phyloP scores from a whole-genome alignment of 1,284 basidiomycete species.

The Cutaneotrichosporon sp. region DNA sequence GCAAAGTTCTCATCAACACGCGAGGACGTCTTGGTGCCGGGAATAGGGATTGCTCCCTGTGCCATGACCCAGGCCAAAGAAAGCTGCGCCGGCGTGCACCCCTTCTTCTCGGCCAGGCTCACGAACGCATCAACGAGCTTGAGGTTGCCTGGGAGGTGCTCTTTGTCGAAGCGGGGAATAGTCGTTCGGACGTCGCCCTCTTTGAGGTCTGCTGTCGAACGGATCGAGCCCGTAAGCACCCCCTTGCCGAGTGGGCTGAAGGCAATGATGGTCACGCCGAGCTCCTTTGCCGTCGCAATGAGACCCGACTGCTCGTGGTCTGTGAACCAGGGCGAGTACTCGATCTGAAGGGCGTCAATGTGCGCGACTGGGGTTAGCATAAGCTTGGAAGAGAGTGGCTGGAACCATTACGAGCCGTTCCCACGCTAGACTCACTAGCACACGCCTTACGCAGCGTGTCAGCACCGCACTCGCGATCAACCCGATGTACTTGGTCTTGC shows the following conservation, averaged over 20 bases:
- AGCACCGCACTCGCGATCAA: conserved; percentile 62
- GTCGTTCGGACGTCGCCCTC: conserved; percentile 41
- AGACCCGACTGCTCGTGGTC: conserved; percentile 54
- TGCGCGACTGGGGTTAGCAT: conserved; percentile 39
- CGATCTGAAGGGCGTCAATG: conserved; percentile 54
- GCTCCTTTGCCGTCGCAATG: conserved; percentile 48
- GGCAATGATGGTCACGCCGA: conserved; percentile 52
- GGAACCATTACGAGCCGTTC: background rate
- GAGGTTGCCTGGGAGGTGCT: conserved; percentile 51
- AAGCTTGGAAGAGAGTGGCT: background rate
- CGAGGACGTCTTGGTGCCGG: conserved; percentile 42
- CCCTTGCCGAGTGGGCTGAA: conserved; percentile 52
- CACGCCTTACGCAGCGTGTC: conserved; percentile 64
- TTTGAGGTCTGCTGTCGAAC: conserved; percentile 34
- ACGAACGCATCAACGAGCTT: conserved; percentile 39
- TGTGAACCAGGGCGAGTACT: conserved; percentile 55
- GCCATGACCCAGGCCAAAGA: conserved; percentile 55
- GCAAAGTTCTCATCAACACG: conserved; percentile 51
- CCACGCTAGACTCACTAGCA: conserved; percentile 31
- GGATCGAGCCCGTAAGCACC: conserved; percentile 33
- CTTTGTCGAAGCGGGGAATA: conserved; percentile 44
- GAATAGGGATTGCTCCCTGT: conserved; percentile 53
- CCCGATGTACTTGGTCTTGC: conserved; percentile 52
- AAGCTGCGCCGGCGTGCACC: conserved; percentile 50
- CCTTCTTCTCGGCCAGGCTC: conserved; percentile 43